Evolutionary conservation across 2,329 filamentous ascomycete species (phyloP).

Genomic region (Juglanconis sp.): DNA sequence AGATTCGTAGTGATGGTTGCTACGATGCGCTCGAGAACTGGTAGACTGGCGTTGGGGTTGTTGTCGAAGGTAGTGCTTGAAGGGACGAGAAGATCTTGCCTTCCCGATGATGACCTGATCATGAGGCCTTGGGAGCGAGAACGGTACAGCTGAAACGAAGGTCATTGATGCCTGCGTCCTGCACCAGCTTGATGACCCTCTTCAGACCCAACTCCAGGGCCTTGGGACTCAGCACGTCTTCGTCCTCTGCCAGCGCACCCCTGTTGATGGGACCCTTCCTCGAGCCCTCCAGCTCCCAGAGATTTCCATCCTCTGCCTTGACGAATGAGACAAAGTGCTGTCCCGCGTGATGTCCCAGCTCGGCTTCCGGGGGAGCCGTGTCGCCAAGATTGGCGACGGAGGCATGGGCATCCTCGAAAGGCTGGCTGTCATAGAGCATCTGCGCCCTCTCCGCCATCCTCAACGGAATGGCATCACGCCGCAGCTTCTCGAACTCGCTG

Average conservation of each 20-base stretch:
- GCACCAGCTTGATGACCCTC: slow-evolving; percentile 38
- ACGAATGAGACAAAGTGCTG: slow-evolving; percentile 83
- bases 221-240: slow-evolving; percentile 63
- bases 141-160: slow-evolving; percentile 38
- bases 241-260: slow-evolving; percentile 49
- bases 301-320: slow-evolving; percentile 57
- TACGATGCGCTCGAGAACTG: no score
- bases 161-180: slow-evolving; percentile 29
- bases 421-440: slow-evolving; percentile 66
- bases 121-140: slow-evolving; percentile 27
- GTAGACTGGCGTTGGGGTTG: no score
- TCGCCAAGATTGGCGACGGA: slow-evolving; percentile 67
- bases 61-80: no score
- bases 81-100: no score
- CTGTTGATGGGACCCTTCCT: slow-evolving; percentile 71
- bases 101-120: not conserved
- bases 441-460: slow-evolving; percentile 60
- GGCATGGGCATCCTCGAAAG: slow-evolving; percentile 71
- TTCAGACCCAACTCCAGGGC: slow-evolving; percentile 61
- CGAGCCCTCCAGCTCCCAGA: slow-evolving; percentile 80
- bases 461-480: slow-evolving; percentile 61
- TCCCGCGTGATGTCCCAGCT: slow-evolving; percentile 52
- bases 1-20: no score
- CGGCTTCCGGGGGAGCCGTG: slow-evolving; percentile 59
- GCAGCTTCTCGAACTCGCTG: slow-evolving; percentile 55